Evolutionary conservation across 495 filamentous ascomycete species (phyloP).

Genomic region (Penicillium lagena): DNA sequence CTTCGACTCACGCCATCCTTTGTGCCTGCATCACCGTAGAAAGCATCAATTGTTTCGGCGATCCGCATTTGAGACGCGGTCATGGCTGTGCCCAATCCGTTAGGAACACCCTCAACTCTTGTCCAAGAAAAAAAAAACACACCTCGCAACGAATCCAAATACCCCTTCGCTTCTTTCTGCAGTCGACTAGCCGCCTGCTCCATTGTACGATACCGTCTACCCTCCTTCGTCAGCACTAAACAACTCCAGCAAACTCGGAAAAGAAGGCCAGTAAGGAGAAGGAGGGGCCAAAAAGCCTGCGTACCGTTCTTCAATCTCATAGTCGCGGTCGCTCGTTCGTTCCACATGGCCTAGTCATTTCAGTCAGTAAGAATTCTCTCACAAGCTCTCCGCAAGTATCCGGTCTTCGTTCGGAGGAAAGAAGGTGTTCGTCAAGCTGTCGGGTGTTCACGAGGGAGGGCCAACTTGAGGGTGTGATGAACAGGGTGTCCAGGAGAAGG

Average conservation of each 20-base stretch:
- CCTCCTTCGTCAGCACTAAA: constrained; percentile 6
- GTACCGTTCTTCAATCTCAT: constrained; percentile 94
- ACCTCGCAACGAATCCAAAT: constrained; percentile 92
- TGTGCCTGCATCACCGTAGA: constrained; percentile 94
- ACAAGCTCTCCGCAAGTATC: no score
- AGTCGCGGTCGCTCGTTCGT: constrained; percentile 95
- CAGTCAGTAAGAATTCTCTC: no score
- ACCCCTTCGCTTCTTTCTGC: constrained; percentile 97
- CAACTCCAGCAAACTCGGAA: background rate
- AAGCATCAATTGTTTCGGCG: constrained; percentile 97
- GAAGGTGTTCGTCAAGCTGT: no score
- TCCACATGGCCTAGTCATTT: constrained; percentile 75
- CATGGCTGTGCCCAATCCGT: constrained; percentile 61
- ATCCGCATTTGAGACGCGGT: constrained; percentile 99
- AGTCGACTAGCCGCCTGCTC: constrained; percentile 84
- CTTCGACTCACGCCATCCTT: constrained; percentile 89
- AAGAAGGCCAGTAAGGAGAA: background rate
- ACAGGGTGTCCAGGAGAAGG: background rate
- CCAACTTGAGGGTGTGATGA: no score
- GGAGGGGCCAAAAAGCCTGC: constrained; percentile 1
- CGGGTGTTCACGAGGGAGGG: no score
- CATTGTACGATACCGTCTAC: constrained; percentile 89
- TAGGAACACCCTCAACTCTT: background rate
- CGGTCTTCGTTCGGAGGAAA: no score
- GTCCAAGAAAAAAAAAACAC: constrained; percentile 3